phyloP scores from a whole-genome alignment of 495 filamentous ascomycete genomes.

The Parachaetomium inaequale region DNA sequence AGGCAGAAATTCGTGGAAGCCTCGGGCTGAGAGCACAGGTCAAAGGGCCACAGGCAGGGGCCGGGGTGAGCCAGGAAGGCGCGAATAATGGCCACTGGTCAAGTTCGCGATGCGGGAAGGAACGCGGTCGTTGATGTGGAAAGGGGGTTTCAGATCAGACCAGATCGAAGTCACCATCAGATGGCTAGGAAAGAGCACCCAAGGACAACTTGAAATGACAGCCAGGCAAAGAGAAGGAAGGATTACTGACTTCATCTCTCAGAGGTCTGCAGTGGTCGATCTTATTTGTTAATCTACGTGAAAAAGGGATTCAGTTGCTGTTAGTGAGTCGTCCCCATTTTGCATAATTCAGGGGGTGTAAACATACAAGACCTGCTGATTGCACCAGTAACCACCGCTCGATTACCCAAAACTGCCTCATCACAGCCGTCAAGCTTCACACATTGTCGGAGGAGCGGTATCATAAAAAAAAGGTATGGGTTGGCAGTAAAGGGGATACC shows the following conservation, averaged over 20 bases:
- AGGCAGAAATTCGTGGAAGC: neutral
- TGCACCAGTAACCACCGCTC: neutral
- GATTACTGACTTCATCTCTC: too few species aligned
- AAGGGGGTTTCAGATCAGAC: neutral
- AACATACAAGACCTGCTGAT: neutral
- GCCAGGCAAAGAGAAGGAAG: neutral
- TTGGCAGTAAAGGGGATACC: too few species aligned
- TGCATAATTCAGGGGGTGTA: slow-evolving; percentile 1
- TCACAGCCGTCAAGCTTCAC: too few species aligned
- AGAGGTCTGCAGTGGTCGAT: too few species aligned
- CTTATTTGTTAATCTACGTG: too few species aligned
- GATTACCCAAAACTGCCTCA: too few species aligned
- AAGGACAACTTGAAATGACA: too few species aligned
- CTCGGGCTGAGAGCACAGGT: neutral
- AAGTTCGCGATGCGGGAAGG: neutral
- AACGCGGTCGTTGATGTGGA: neutral
- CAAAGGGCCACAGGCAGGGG: neutral
- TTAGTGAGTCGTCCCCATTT: neutral
- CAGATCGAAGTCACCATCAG: too few species aligned
- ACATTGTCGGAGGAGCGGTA: too few species aligned
- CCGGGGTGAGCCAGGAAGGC: neutral
- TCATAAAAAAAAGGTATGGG: too few species aligned
- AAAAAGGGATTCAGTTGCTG: neutral
- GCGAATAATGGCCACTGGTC: neutral
- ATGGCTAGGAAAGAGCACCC: too few species aligned